A percentile compares a stretch with the other conserved stretches of the same genome.
These are phyloP conservation scores for Pseudopediastrum boryanum DNA, from an alignment of 139 green algal genomes.

Conservation along the genomic window DNA sequence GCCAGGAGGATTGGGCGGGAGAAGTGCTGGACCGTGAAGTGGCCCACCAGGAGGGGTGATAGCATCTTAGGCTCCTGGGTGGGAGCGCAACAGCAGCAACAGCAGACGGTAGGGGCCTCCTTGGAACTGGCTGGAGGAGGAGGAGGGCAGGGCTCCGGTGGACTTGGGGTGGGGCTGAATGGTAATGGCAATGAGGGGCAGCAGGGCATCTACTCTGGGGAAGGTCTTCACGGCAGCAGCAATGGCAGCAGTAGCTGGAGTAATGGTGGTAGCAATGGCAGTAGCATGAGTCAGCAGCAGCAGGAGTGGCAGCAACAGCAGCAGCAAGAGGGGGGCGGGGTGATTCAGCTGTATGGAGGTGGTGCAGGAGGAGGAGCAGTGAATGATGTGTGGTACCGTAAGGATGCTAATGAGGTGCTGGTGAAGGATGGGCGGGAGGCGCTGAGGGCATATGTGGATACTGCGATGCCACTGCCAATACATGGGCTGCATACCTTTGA, in stretches of 20 bases:
- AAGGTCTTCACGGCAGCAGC: neutral
- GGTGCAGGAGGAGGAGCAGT: neutral
- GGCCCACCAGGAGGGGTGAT: constrained; percentile 43
- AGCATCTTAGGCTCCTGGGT: neutral
- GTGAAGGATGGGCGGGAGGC: constrained; percentile 65
- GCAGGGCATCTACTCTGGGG: neutral
- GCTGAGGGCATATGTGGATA: constrained; percentile 65
- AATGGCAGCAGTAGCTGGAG: neutral
- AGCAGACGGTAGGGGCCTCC: neutral
- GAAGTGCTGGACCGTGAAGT: constrained; percentile 78
- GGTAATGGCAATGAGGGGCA: no score
- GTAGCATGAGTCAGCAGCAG: neutral
- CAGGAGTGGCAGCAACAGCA: neutral
- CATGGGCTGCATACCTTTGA: constrained; percentile 65
- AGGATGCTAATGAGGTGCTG: constrained; percentile 95
- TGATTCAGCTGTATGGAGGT: neutral
- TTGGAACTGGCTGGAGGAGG: neutral
- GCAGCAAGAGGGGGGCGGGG: neutral
- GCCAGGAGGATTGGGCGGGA: constrained; percentile 78
- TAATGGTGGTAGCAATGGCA: neutral
- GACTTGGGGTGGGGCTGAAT: no score
- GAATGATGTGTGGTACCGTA: constrained; percentile 48
- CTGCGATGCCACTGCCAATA: constrained; percentile 78
- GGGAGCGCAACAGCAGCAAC: neutral
- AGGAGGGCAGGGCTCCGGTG: neutral